Conservation (phyloP, 306 rosid species). For the Fragaria nilgerrensis region DNA sequence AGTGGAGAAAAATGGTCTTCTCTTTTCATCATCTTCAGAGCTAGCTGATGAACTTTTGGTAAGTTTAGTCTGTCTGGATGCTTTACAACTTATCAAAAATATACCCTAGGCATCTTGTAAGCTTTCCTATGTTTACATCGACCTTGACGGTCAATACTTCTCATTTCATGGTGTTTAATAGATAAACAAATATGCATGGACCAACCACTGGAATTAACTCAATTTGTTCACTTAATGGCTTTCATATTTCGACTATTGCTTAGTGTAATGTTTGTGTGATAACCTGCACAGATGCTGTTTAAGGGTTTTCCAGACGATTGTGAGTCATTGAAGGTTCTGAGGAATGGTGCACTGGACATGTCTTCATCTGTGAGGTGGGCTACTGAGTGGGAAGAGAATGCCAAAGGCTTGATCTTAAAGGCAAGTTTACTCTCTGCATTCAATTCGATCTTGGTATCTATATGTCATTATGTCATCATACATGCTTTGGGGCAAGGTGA, state of each 20-base stretch:
- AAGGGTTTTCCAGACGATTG: slow-evolving; percentile 87
- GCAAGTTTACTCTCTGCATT: slow-evolving; percentile 36
- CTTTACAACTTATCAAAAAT: neutral
- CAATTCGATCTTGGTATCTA: neutral
- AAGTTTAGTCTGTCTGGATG: slow-evolving; percentile 24
- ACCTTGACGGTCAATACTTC: neutral
- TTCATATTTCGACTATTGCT: neutral
- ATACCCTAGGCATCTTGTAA: neutral
- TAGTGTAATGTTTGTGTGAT: slow-evolving; percentile 18
- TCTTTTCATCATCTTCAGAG: slow-evolving; percentile 88
- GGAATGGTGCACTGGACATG: slow-evolving; percentile 61
- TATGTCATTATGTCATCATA: neutral
- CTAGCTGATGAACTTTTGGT: slow-evolving; percentile 94
- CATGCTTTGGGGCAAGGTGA: neutral
- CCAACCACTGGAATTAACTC: neutral
- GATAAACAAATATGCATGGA: slow-evolving; percentile 1
- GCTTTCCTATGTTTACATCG: neutral
- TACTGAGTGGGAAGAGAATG: slow-evolving; percentile 90
- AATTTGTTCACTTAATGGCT: neutral
- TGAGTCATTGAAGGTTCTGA: slow-evolving; percentile 52
- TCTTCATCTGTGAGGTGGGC: slow-evolving; percentile 73
- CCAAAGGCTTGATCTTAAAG: slow-evolving; percentile 74
- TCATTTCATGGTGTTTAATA: slow-evolving; percentile 4
- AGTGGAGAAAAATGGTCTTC: slow-evolving; percentile 80
- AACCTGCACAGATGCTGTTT: slow-evolving; percentile 61